Conservation (phyloP, 805 yeast genomes). For the Yarrowia phangngaensis region DNA sequence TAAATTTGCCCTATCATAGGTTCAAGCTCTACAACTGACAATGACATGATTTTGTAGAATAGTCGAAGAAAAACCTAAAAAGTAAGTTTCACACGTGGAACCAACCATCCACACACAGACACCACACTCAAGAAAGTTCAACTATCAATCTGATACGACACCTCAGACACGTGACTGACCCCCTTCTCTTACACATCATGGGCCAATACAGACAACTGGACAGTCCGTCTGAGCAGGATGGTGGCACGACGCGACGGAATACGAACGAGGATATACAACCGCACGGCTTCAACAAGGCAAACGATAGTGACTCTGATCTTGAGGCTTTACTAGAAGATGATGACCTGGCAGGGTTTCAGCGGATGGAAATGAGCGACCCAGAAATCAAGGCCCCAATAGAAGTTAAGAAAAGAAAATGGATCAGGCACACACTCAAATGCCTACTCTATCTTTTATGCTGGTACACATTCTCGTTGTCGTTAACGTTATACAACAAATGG, state of each 20-base stretch:
- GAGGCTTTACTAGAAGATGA: conserved; percentile 17
- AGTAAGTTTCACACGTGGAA: too few relatives aligned
- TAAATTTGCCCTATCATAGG: too few relatives aligned
- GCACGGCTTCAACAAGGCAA: not conserved
- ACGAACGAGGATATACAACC: conserved; percentile 5
- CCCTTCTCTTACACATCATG: not conserved
- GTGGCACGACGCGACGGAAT: not conserved
- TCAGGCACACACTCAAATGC: conserved; percentile 16
- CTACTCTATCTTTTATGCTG: conserved; percentile 33
- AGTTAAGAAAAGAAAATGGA: conserved; percentile 22
- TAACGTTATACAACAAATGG: conserved; percentile 79
- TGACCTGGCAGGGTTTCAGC: conserved; percentile 14
- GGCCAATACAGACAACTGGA: conserved; percentile 25
- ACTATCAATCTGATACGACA: too few relatives aligned
- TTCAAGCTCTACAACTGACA: too few relatives aligned
- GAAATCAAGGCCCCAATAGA: conserved; percentile 1
- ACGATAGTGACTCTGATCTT: conserved; percentile 18
- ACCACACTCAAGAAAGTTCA: too few relatives aligned
- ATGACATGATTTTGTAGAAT: too few relatives aligned
- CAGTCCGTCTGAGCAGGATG: conserved; percentile 1
- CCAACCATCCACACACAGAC: too few relatives aligned
- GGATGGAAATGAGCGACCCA: conserved; percentile 19
- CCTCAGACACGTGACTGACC: conserved; percentile 12
- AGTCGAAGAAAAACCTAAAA: too few relatives aligned
- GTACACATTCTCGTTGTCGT: conserved; percentile 41